A percentile compares a stretch with the other conserved stretches of the same genome.
Conservation (phyloP, 352 stramenopile genomes). For the Peronospora farinosa region DNA sequence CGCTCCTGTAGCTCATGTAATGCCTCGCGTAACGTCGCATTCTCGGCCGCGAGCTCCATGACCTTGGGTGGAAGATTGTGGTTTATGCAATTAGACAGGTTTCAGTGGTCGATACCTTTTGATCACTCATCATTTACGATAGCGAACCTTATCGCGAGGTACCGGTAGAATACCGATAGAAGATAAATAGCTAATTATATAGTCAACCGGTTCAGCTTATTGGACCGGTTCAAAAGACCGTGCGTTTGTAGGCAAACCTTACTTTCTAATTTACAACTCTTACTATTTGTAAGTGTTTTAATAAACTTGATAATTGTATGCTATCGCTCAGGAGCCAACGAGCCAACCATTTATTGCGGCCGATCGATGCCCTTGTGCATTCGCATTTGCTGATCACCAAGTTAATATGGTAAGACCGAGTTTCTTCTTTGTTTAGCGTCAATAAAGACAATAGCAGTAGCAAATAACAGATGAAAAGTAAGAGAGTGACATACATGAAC, state of each 20-base stretch:
- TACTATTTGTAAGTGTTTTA: background rate
- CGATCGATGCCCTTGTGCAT: constrained; percentile 23
- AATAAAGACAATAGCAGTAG: background rate
- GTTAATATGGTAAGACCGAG: constrained; percentile 81
- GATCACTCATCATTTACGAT: too few relatives aligned
- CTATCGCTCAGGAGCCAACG: constrained; percentile 40
- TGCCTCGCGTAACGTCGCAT: constrained; percentile 35
- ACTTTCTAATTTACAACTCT: background rate
- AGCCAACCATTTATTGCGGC: constrained; percentile 69
- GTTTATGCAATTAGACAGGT: constrained; percentile 3
- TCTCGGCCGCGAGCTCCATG: constrained; percentile 41
- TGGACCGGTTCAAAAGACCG: constrained; percentile 1
- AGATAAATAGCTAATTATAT: too few relatives aligned
- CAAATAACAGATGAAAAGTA: background rate
- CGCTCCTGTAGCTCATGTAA: constrained; percentile 44
- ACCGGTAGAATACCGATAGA: background rate
- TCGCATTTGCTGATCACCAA: constrained; percentile 86
- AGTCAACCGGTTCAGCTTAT: too few relatives aligned
- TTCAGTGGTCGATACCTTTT: background rate
- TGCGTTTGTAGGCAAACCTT: background rate
- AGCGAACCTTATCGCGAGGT: too few relatives aligned
- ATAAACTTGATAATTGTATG: constrained; percentile 37
- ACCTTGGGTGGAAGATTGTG: constrained; percentile 6
- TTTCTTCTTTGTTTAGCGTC: constrained; percentile 1
- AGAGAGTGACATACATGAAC: constrained; percentile 3